phyloP scores from a whole-genome alignment of 2,329 filamentous ascomycete genomes.

The Monilinia fructicola region DNA sequence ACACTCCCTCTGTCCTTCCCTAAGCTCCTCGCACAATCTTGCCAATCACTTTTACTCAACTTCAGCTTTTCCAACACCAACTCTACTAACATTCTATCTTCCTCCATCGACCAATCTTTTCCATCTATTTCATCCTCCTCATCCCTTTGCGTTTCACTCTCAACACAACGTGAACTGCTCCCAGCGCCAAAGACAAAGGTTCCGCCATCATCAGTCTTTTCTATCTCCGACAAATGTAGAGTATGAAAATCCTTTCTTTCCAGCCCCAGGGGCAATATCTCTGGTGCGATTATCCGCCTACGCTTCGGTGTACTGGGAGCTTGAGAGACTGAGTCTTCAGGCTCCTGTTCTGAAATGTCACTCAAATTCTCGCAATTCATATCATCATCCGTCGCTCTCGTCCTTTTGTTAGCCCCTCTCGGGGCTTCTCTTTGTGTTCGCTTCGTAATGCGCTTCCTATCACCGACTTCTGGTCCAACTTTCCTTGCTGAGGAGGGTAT shows the following conservation, averaged over 20 bases:
- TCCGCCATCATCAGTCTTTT: neutral
- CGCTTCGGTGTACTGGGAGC: slow-evolving; percentile 56
- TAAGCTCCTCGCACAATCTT: slow-evolving; percentile 63
- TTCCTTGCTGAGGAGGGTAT: slow-evolving; percentile 41
- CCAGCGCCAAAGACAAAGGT: slow-evolving; percentile 11
- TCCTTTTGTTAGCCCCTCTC: slow-evolving; percentile 54
- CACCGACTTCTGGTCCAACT: slow-evolving; percentile 26
- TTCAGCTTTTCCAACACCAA: slow-evolving; percentile 66
- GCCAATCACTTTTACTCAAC: slow-evolving; percentile 64
- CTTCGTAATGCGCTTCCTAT: slow-evolving; percentile 51
- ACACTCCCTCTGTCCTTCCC: slow-evolving; percentile 60
- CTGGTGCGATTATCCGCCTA: slow-evolving; percentile 56
- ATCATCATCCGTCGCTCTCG: slow-evolving; percentile 49
- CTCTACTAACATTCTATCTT: slow-evolving; percentile 65
- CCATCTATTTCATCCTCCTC: slow-evolving; percentile 10
- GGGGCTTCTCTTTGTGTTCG: slow-evolving; percentile 46
- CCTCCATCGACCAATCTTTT: slow-evolving; percentile 58
- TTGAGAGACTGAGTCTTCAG: slow-evolving; percentile 32
- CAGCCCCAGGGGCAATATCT: slow-evolving; percentile 59
- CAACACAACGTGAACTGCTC: neutral
- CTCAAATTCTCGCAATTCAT: slow-evolving; percentile 47
- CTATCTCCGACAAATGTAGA: slow-evolving; percentile 43
- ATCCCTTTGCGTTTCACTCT: slow-evolving; percentile 32
- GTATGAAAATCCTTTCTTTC: slow-evolving; percentile 59
- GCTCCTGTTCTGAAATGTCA: slow-evolving; percentile 35